Evolutionary conservation across 768 basidiomycete species (phyloP).

Genomic region (Kondoa malvinella): DNA sequence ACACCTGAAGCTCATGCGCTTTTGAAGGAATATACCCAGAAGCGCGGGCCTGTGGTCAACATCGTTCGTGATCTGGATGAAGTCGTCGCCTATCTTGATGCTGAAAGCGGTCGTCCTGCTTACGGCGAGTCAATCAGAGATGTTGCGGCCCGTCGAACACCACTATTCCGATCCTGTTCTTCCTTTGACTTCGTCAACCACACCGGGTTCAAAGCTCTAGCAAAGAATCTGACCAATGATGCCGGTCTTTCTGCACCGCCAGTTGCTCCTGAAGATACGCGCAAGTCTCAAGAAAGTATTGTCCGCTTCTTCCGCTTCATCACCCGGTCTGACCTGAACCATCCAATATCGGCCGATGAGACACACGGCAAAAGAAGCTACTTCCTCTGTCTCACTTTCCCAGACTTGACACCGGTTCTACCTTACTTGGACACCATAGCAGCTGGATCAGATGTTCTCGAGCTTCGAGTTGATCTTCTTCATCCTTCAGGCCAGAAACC

Average conservation of each 20-base stretch:
- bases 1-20: slow-evolving; percentile 54
- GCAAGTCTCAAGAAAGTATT: slow-evolving; percentile 41
- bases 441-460: slow-evolving; percentile 74
- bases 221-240: slow-evolving; percentile 18
- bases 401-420: slow-evolving; percentile 59
- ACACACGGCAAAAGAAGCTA: slow-evolving; percentile 46
- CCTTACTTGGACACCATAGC: slow-evolving; percentile 53
- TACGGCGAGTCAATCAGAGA: slow-evolving; percentile 74
- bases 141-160: slow-evolving; percentile 63
- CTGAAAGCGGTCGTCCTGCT: slow-evolving; percentile 61
- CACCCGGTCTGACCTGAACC: slow-evolving; percentile 51
- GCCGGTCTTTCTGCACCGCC: slow-evolving; percentile 6
- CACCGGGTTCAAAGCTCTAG: slow-evolving; percentile 25
- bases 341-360: slow-evolving; percentile 20
- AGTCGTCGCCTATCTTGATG: slow-evolving; percentile 60
- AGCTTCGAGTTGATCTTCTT: slow-evolving; percentile 83
- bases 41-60: slow-evolving; percentile 52
- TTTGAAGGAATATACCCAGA: slow-evolving; percentile 46
- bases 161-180: slow-evolving; percentile 70
- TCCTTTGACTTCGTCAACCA: slow-evolving; percentile 70
- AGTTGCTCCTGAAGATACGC: slow-evolving; percentile 11
- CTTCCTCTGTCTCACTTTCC: slow-evolving; percentile 84
- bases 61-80: slow-evolving; percentile 54
- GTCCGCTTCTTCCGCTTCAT: slow-evolving; percentile 77
- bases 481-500: slow-evolving; percentile 36